phyloP scores from a whole-genome alignment of 768 basidiomycete genomes.

The Erythrobasidium yunnanense region DNA sequence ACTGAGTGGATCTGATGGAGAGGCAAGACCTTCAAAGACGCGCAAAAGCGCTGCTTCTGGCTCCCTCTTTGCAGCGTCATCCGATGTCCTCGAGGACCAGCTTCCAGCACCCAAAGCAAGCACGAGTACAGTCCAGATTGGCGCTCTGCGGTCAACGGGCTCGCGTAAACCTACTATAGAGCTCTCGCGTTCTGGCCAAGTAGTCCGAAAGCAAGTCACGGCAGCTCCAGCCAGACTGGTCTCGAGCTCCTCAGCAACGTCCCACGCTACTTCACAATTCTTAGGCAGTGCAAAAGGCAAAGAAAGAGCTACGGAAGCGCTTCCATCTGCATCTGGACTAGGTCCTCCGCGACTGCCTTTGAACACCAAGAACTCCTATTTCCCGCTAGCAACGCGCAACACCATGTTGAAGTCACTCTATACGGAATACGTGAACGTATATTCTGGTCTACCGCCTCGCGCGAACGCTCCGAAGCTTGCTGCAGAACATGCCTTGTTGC shows the following conservation, averaged over 20 bases:
- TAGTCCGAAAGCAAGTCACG: not conserved
- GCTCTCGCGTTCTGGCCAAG: conserved; percentile 3
- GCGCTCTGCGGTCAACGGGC: not conserved
- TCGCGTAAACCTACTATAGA: not conserved
- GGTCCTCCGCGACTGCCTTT: conserved; percentile 46
- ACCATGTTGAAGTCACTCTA: conserved; percentile 61
- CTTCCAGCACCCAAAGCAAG: too few relatives aligned
- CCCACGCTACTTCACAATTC: not conserved
- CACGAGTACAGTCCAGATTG: not conserved
- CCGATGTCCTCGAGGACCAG: too few relatives aligned
- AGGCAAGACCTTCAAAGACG: not conserved
- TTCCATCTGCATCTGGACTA: conserved; percentile 1
- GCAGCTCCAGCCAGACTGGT: not conserved
- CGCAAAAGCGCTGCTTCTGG: not conserved
- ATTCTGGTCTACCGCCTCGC: conserved; percentile 48
- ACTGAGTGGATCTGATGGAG: not conserved
- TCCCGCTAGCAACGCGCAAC: conserved; percentile 18
- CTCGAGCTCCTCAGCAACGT: not conserved
- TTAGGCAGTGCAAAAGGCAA: not conserved
- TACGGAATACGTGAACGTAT: conserved; percentile 61
- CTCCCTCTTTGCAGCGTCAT: not conserved
- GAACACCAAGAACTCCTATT: conserved; percentile 41
- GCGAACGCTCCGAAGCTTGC: conserved; percentile 54
- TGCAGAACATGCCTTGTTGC: conserved; percentile 63
- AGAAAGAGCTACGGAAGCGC: not conserved